Base-by-base conservation (phyloP, 1,284 basidiomycete genomes). In the Fomitopsis palustris region DNA sequence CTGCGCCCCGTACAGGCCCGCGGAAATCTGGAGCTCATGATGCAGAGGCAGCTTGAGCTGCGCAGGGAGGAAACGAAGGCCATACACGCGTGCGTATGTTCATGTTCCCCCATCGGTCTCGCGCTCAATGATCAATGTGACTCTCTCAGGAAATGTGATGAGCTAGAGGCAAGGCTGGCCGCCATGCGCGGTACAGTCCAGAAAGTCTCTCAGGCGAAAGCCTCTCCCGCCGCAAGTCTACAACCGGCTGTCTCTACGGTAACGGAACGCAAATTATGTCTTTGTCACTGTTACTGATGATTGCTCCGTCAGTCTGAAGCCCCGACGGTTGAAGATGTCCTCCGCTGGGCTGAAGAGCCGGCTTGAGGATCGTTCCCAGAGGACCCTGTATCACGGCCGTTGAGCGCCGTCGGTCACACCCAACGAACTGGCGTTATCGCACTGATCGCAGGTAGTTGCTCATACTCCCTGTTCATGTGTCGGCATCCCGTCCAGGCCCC, bases 1-100 rank as follows among this genome's bases (percentile, higher is more conserved):
- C 73, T 92, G 57, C 83, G 89, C n/a, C 90, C 90, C 3, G 86
- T 91, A 9, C 90, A 92, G 86, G 89, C 89, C 21, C 78, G 89
- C 65, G 84, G 78, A 27, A 88, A 87, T 66, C 77, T 92, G 35
- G 90, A 92, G 69, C 74, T 78, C 17, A 88, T 92, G 88, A 90
- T 92, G 87, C 77, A 78, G 54, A 79, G 85, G 25, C 89, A 92
- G 64, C 73, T 92, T 6, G 84, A 90, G 56, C 72, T 90, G 33
- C 80, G 90, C 53, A 77, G 77, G 58, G 84, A 87, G 67, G 89
- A 92, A 73, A 89, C 90, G 0, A 77, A 70, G 59, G 69, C 74
- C 12, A 76, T 92, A 45, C 87, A 92, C 66, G 71, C 76, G 89
- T 90, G 70, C 58, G 84, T 43, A 25, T 10, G 29, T 47, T 21